Evolutionary conservation across 345 rosid species (phyloP), one percentile per base, ranked within the genome.

Genomic region (Schrenkiella parvula): DNA sequence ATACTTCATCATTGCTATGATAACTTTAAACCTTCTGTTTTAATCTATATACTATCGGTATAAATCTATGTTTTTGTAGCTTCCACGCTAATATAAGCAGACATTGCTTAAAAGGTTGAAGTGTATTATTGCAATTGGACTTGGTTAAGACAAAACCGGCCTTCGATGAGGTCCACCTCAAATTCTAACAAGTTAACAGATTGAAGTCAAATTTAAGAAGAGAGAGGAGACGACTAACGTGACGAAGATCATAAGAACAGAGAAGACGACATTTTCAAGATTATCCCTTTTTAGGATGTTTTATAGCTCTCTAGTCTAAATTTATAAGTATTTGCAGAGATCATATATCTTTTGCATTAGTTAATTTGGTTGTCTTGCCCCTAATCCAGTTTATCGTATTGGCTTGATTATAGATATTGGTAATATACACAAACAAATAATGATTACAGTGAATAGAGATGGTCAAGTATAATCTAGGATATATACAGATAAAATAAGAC

Each of bases 401-500:
- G n/a, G 22, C 6, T 55, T 18, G n/a, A 12, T 39, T 55, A 55
- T 42, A 29, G 19, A 42, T n/a, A 54, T 31, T 34, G 5, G 13
- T 15, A 9, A 9, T 43, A 48, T 25, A 51, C 48, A 6, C n/a
- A 54, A 52, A 19, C 62, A 54, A 34, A 54, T 38, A 8, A 29
- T 54, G 29, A 34, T 21, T 42, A 11, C 42, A 34, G 37, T 22
- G 26, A 12, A 58, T 58, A 50, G n/a, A 47, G 47, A 74, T 59
- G 7, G 35, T 13, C 25, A 52, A 19, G 46, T 1, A 51, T 52
- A 62, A 19, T 21, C 29, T 18, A 52, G 12, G 46, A 65, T 19
- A 47, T 28, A 48, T 55, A 23, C 18, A 55, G n/a, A 74, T 58
- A 19, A 41, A 66, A 41, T 21, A 38, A 38, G 63, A 66, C 41